Percentiles rank a stretch among this genome's conserved stretches.
Conservation (phyloP, 192 early-diverging fungal genomes). For the Podila clonocystis region DNA sequence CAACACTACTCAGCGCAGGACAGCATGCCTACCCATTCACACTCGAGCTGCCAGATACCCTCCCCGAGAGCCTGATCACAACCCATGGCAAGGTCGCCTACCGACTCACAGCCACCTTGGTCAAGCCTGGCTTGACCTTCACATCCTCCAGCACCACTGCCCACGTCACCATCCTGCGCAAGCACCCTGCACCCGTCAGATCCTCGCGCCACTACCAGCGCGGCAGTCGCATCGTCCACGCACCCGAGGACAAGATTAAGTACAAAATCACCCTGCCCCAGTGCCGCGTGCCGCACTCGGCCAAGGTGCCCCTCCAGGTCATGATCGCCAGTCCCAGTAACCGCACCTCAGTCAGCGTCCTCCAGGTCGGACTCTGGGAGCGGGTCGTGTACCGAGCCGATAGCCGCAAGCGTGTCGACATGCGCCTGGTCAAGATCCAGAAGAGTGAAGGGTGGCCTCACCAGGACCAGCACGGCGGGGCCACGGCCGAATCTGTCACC, state of each 20-base stretch:
- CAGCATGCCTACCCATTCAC: constrained; percentile 48
- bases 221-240: constrained; percentile 12
- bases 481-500: constrained; percentile 7
- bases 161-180: constrained; percentile 22
- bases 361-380: constrained; percentile 44
- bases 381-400: constrained; percentile 25
- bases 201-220: constrained; percentile 26
- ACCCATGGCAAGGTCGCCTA: constrained; percentile 43
- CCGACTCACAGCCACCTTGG: constrained; percentile 32
- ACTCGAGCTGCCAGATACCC: constrained; percentile 41
- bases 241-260: constrained; percentile 18
- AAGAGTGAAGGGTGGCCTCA: constrained; percentile 44
- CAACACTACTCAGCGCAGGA: constrained; percentile 20
- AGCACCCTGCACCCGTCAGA: constrained; percentile 15
- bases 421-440: constrained; percentile 44
- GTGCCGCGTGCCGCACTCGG: constrained; percentile 21
- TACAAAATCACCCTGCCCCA: constrained; percentile 33
- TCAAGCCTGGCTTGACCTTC: constrained; percentile 35
- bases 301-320: constrained; percentile 34
- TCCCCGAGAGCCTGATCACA: constrained; percentile 43
- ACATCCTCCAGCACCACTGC: constrained; percentile 18
- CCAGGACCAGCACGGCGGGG: not conserved
- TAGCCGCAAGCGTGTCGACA: constrained; percentile 23
- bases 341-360: constrained; percentile 4
- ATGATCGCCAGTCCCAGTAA: constrained; percentile 23